Evolutionary conservation across 78 protist genomes (phyloP).

Genomic region (Creolimax fragrantissima): DNA sequence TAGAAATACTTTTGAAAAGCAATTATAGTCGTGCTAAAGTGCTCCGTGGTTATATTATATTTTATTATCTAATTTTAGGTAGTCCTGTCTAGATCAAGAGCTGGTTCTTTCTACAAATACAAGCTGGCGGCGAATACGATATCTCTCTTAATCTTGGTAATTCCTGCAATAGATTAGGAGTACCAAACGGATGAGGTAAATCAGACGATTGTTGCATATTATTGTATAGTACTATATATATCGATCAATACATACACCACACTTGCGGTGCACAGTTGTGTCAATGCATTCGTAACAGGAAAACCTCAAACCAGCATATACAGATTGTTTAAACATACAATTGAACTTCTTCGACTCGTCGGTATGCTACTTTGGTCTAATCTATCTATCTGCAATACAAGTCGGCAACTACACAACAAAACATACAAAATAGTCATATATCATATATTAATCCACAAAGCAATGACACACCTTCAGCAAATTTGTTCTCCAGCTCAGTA

Average conservation of each 20-base stretch:
- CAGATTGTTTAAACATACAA: background rate
- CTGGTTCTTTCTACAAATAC: slow-evolving; percentile 54
- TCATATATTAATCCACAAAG: no score
- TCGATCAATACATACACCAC: background rate
- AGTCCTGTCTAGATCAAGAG: background rate
- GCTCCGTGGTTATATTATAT: background rate
- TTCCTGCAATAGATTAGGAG: background rate
- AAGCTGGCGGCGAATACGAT: slow-evolving; percentile 91
- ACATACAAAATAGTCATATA: no score
- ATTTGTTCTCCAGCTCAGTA: slow-evolving; percentile 62
- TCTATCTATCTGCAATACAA: no score
- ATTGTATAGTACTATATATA: background rate
- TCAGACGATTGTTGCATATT: background rate
- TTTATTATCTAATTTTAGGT: background rate
- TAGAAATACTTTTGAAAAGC: no score
- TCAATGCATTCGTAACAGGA: background rate
- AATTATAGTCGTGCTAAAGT: background rate
- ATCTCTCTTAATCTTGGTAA: slow-evolving; percentile 62
- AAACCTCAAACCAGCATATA: background rate
- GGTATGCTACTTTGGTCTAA: no score
- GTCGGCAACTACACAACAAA: no score
- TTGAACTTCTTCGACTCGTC: no score
- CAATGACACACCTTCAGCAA: slow-evolving; percentile 44
- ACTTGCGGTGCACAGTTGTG: background rate
- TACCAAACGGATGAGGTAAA: background rate